Evolutionary conservation across 352 stramenopile species (phyloP).

Genomic region (Phytopythium aichiense): DNA sequence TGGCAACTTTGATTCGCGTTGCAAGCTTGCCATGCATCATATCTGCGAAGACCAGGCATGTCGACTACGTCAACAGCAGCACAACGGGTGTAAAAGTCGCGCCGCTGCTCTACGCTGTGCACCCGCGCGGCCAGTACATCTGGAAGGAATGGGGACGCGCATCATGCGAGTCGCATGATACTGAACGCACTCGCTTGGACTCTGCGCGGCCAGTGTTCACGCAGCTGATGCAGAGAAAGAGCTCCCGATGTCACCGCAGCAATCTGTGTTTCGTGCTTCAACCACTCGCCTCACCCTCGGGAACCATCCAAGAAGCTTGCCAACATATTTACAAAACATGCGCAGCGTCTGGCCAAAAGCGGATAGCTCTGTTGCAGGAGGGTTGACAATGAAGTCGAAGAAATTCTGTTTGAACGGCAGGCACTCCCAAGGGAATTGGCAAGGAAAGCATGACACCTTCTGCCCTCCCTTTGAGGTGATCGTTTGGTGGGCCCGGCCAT

Average conservation of each 20-base stretch:
- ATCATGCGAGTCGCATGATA: too few species aligned
- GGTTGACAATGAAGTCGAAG: too few species aligned
- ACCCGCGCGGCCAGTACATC: background rate
- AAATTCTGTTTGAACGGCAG: too few species aligned
- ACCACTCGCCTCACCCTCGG: background rate
- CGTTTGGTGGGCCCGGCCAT: slow-evolving; percentile 48
- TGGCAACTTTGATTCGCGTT: too few species aligned
- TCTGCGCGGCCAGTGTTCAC: background rate
- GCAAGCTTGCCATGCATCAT: too few species aligned
- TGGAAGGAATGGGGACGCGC: background rate
- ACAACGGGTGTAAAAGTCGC: background rate
- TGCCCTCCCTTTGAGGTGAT: too few species aligned
- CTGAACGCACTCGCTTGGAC: background rate
- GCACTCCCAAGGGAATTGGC: too few species aligned
- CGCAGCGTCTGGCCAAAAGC: too few species aligned
- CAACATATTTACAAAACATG: too few species aligned
- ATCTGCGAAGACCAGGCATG: background rate
- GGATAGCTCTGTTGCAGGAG: too few species aligned
- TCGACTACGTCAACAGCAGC: background rate
- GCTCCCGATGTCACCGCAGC: background rate
- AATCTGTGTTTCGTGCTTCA: background rate
- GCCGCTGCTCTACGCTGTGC: background rate
- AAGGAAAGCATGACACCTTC: too few species aligned
- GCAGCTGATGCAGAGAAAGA: background rate
- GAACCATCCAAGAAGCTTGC: background rate